phyloP scores from a whole-genome alignment of 495 filamentous ascomycete species.

The Oleoguttula mirabilis region DNA sequence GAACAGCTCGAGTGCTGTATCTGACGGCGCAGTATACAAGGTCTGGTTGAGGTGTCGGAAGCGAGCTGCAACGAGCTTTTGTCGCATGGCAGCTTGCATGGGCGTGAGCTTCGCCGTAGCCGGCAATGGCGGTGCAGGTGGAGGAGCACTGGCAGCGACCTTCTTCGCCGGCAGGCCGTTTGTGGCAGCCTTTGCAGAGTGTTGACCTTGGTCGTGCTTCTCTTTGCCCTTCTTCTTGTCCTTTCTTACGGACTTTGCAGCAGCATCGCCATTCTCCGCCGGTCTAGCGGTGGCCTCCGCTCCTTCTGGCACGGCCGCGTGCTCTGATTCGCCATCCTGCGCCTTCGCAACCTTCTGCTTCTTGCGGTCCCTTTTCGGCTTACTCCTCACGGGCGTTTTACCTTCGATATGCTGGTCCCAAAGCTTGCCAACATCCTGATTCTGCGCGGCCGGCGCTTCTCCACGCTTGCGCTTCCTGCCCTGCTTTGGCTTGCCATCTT shows the following conservation, averaged over 20 bases:
- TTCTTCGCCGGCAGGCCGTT: slow-evolving; percentile 14
- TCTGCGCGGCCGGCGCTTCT: background rate
- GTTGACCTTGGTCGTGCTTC: slow-evolving; percentile 11
- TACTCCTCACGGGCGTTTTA: background rate
- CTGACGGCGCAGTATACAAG: slow-evolving; percentile 82
- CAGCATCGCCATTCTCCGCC: background rate
- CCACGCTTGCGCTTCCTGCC: background rate
- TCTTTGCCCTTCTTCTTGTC: slow-evolving; percentile 14
- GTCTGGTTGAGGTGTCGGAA: slow-evolving; percentile 96
- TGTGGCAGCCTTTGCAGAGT: slow-evolving; percentile 30
- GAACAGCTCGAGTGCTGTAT: slow-evolving; percentile 67
- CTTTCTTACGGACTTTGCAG: slow-evolving; percentile 12
- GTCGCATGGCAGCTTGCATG: slow-evolving; percentile 82
- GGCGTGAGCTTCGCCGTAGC: slow-evolving; percentile 59
- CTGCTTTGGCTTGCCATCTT: background rate
- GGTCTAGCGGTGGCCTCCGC: background rate
- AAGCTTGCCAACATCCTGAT: background rate
- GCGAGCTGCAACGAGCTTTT: slow-evolving; percentile 82
- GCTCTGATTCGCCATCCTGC: background rate
- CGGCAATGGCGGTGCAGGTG: slow-evolving; percentile 27
- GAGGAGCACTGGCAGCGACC: no score
- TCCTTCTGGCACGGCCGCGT: background rate
- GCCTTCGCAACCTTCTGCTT: background rate
- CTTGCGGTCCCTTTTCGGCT: background rate
- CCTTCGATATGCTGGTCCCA: slow-evolving; percentile 1